Percentiles rank a stretch among this genome's conserved stretches.
Evolutionary conservation across 495 filamentous ascomycete genomes (phyloP).

Genomic region (Hypoxylon lenormandii): DNA sequence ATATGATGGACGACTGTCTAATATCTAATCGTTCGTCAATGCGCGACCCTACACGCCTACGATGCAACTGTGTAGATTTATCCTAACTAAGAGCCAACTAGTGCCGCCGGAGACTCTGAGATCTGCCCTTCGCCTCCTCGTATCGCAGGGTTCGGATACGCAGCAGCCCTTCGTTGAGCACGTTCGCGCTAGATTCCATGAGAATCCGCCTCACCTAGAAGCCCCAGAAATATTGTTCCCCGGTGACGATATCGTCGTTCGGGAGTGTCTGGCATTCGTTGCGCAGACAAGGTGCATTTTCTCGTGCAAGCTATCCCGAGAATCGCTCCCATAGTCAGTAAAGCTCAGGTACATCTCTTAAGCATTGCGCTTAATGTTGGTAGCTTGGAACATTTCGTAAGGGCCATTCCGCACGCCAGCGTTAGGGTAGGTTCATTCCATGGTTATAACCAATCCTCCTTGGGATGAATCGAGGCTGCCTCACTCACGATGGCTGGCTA

Average conservation of each 20-base stretch:
- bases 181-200: conserved; percentile 26
- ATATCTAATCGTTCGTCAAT: conserved; percentile 40
- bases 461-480: no score
- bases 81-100: conserved; percentile 19
- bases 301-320: conserved; percentile 40
- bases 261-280: conserved; percentile 28
- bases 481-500: background rate
- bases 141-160: conserved; percentile 39
- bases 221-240: conserved; percentile 27
- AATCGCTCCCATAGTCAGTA: conserved; percentile 44
- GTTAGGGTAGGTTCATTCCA: conserved; percentile 8
- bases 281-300: conserved; percentile 45
- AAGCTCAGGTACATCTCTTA: background rate
- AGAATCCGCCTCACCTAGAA: conserved; percentile 20
- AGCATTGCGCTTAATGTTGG: background rate
- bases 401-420: conserved; percentile 18
- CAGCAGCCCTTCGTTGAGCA: conserved; percentile 44
- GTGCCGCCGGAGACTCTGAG: conserved; percentile 38
- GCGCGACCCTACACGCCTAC: background rate
- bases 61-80: background rate
- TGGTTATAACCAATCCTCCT: background rate
- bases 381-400: conserved; percentile 34
- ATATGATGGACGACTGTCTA: conserved; percentile 47
- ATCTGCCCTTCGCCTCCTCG: conserved; percentile 41
- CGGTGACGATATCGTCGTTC: conserved; percentile 14